Conservation (phyloP, 1,284 basidiomycete genomes). For the Wallemia ichthyophaga region DNA sequence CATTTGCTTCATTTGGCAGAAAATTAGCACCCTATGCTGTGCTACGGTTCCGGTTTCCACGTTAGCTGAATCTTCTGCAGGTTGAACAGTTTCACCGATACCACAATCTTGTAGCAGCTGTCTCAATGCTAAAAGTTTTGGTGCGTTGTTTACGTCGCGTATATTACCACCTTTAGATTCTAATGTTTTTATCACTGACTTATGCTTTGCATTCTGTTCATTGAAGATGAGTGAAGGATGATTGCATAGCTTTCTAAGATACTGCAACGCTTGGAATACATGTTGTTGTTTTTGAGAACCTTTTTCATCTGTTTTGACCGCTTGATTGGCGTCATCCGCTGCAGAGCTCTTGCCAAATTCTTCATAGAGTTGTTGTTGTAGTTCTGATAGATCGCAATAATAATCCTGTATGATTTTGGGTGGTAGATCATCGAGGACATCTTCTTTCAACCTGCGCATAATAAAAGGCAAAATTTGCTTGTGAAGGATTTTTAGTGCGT, state of each 20-base stretch:
- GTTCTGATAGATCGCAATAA: conserved; percentile 81
- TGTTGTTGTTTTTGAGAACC: conserved; percentile 33
- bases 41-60: conserved; percentile 26
- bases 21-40: conserved; percentile 90
- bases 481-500: conserved; percentile 82
- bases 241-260: conserved; percentile 89
- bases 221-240: conserved; percentile 75
- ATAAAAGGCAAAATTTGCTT: conserved; percentile 99
- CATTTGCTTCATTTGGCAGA: conserved; percentile 99
- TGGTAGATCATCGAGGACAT: conserved; percentile 80
- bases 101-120: conserved; percentile 86
- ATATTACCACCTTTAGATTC: conserved; percentile 17
- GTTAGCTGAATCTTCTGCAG: conserved; percentile 16
- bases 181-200: conserved; percentile 30
- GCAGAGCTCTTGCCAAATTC: conserved; percentile 62
- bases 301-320: conserved; percentile 13
- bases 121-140: conserved; percentile 63
- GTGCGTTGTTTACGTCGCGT: conserved; percentile 63
- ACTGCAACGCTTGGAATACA: conserved; percentile 87
- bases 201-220: conserved; percentile 28
- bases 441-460: conserved; percentile 82
- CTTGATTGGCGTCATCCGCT: conserved; percentile 28
- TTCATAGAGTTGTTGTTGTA: conserved; percentile 80
- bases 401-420: conserved; percentile 99
- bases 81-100: conserved; percentile 33